These are phyloP conservation scores for Backusella liffmaniae DNA, from an alignment of 192 early-diverging fungal genomes.

Conservation along the genomic window DNA sequence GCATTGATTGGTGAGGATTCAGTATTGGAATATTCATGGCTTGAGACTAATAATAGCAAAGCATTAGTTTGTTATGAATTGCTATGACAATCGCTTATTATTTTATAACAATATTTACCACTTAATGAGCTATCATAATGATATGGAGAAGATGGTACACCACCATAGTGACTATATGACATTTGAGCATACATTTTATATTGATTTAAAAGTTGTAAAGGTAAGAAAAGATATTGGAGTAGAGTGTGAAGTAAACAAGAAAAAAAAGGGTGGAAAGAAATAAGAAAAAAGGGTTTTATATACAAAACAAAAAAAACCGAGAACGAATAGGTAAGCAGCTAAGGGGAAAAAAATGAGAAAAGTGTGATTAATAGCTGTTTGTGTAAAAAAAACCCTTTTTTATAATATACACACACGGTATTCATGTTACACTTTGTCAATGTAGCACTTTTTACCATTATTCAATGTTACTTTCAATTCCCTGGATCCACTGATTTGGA, in stretches of 20 bases:
- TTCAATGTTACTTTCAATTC: neutral
- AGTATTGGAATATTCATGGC: neutral
- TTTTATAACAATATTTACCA: neutral
- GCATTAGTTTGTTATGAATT: too few species aligned
- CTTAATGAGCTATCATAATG: constrained; percentile 3
- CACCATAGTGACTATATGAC: neutral
- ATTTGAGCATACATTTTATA: neutral
- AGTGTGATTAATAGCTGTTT: neutral
- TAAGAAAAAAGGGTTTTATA: constrained; percentile 6
- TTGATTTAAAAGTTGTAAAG: neutral
- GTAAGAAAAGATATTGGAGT: neutral
- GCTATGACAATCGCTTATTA: neutral
- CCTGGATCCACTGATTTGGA: neutral
- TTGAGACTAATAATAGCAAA: neutral
- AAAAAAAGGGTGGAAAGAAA: neutral
- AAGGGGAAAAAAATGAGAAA: neutral
- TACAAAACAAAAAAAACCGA: neutral
- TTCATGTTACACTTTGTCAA: neutral
- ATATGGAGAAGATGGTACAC: constrained; percentile 1
- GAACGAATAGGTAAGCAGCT: neutral
- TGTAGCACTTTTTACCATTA: neutral
- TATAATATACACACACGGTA: neutral
- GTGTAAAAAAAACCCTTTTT: neutral
- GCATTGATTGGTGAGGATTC: neutral
- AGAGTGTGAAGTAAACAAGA: neutral